Conservation (phyloP, 345 rosid species). For the Psidium friedrichsthalianum region DNA sequence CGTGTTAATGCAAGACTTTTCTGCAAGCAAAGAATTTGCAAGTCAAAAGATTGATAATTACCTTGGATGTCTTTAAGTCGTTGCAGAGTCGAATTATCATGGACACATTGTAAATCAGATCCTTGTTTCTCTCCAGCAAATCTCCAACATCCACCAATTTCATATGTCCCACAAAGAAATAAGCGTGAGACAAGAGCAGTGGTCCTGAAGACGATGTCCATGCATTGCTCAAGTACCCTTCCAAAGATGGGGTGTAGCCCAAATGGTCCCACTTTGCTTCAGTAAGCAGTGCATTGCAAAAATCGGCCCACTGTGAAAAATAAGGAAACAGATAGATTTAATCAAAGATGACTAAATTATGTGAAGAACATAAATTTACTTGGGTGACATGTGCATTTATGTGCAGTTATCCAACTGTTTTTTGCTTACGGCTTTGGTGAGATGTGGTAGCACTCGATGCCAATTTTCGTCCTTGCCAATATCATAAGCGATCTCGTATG, state of each 20-base stretch:
- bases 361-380: background rate
- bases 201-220: constrained; percentile 33
- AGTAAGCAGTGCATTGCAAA: constrained; percentile 28
- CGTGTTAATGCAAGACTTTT: background rate
- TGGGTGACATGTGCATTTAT: too few species aligned
- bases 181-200: constrained; percentile 17
- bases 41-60: background rate
- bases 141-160: background rate
- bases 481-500: constrained; percentile 22
- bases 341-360: background rate
- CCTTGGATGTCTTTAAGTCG: constrained; percentile 34
- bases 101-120: constrained; percentile 18
- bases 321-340: background rate
- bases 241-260: constrained; percentile 21
- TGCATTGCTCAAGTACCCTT: constrained; percentile 32
- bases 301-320: constrained; percentile 34
- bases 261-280: constrained; percentile 38
- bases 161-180: constrained; percentile 6
- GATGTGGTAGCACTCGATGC: constrained; percentile 8
- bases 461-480: constrained; percentile 14
- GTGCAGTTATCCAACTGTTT: background rate
- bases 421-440: constrained; percentile 25
- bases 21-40: background rate
- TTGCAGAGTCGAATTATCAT: constrained; percentile 39
- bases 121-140: constrained; percentile 1